Evolutionary conservation across 2,329 filamentous ascomycete species (phyloP), one percentile per base, ranked within the genome.

Genomic region (Fusarium beomiforme): DNA sequence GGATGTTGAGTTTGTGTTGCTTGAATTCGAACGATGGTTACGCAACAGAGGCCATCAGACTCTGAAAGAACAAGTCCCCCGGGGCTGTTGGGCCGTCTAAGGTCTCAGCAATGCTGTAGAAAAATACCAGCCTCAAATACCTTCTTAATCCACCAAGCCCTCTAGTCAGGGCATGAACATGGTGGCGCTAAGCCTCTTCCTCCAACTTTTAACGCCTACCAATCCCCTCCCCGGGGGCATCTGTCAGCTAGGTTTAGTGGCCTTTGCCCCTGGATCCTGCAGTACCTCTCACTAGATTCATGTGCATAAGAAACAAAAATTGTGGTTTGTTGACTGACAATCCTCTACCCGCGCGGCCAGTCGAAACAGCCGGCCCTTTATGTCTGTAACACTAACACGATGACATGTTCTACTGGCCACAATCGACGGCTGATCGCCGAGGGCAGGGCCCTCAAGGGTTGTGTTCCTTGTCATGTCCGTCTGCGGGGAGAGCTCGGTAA

Each of bases 271-370:
- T 70, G 61, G 53, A 55, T 44, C 44, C 36, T 44, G 16, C 31
- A 51, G 47, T 36, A 16, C 47, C 47, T 51, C 24, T 21, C 31
- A 26, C 36, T 47, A n/a, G 13, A 34, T 56, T 43, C 16, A 39
- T 34, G n/a, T 26, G 39, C 44, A 13, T 21, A 33, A 41, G 29
- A 53, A 58, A 42, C 37, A 71, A 62, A 59, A 59, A 46, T 23
- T 23, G 26, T 43, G 43, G 54, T 31, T 44, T 50, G 46, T 26
- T 33, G 36, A 36, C 24, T 34, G 63, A 6, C 26, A 58, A 63
- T 53, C 53, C 33, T 41, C 51, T 75, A 76, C 61, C 73, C 73
- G 73, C 73, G 73, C 73, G 73, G 70, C 59, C 64, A 70, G 60
- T 57, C 73, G 73, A 76, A 75, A 75, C 73, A 70, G 49, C 56